phyloP scores from a whole-genome alignment of 371 early-diverging fungal genomes.

The Syncephalastrum monosporum region DNA sequence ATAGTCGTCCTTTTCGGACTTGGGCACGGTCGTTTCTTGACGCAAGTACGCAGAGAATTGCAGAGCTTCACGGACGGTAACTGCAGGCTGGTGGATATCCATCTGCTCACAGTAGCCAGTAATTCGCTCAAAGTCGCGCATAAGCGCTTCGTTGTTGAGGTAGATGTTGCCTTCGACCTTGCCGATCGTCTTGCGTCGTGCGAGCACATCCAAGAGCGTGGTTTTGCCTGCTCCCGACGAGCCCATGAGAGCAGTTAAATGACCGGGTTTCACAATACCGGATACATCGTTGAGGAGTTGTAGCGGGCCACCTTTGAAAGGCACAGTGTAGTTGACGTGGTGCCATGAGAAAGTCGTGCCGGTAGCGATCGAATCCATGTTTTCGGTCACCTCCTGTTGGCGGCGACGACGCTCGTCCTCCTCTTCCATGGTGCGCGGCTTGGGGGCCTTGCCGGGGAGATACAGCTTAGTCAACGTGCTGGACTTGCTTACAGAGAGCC shows the following conservation, averaged over 20 bases:
- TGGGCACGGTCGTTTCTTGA: conserved; percentile 50
- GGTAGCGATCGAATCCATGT: conserved; percentile 25
- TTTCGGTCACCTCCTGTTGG: conserved; percentile 26
- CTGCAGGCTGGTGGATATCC: conserved; percentile 69
- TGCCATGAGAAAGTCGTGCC: conserved; percentile 56
- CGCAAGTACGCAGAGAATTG: conserved; percentile 70
- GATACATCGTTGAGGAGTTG: conserved; percentile 50
- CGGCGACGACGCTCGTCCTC: conserved; percentile 20
- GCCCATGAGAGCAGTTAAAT: conserved; percentile 80
- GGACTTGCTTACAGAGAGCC: conserved; percentile 29
- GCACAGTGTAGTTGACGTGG: conserved; percentile 49
- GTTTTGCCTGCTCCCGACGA: conserved; percentile 87
- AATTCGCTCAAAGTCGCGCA: conserved; percentile 60
- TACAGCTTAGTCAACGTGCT: conserved; percentile 51
- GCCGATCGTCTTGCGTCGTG: conserved; percentile 75
- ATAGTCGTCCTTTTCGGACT: conserved; percentile 54
- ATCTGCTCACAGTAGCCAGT: conserved; percentile 86
- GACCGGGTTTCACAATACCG: conserved; percentile 63
- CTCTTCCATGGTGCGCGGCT: conserved; percentile 20
- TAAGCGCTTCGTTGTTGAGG: conserved; percentile 50
- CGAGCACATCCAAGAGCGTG: conserved; percentile 77
- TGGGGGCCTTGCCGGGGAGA: conserved; percentile 28
- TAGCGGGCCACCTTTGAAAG: conserved; percentile 43
- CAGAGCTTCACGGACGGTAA: conserved; percentile 63
- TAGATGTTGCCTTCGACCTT: conserved; percentile 66